Evolutionary conservation across 225 moss, liverwort and hornwort genomes (phyloP).

Genomic region (Polytrichum formosum): DNA sequence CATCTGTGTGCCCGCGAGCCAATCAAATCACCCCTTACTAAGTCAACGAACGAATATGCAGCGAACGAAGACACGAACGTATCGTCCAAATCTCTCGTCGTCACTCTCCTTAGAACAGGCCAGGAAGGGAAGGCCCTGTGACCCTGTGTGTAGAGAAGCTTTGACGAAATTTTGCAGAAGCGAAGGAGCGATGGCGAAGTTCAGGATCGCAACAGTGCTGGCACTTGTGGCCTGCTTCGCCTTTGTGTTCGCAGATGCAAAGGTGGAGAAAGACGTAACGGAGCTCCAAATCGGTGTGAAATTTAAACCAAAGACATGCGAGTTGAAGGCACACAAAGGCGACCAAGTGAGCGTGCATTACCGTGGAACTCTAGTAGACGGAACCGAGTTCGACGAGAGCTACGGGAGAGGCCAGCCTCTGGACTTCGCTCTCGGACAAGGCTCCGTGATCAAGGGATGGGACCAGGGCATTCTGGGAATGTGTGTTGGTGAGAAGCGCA

Average conservation of each 20-base stretch:
- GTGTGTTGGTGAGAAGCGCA: constrained; percentile 90
- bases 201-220: not conserved
- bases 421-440: constrained; percentile 81
- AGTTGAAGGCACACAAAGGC: constrained; percentile 87
- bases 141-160: too few relatives aligned
- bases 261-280: constrained; percentile 64
- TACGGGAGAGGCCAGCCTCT: constrained; percentile 67
- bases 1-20: not conserved
- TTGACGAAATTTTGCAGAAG: not conserved
- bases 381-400: constrained; percentile 84
- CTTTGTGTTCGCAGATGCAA: constrained; percentile 28
- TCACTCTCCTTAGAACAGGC: not conserved
- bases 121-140: not conserved
- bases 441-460: constrained; percentile 89
- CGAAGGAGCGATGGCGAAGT: not conserved
- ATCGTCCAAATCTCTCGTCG: not conserved
- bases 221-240: constrained; percentile 20
- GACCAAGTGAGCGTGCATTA: constrained; percentile 90
- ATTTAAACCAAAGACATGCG: constrained; percentile 78
- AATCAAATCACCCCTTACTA: not conserved
- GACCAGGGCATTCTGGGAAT: constrained; percentile 88
- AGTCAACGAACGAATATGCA: not conserved
- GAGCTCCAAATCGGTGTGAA: constrained; percentile 95
- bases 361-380: constrained; percentile 72
- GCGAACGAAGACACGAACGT: not conserved